Percentiles rank a stretch among this genome's conserved stretches.
These are phyloP conservation scores for Clarireedia sp. DNA, from an alignment of 2,329 filamentous ascomycete genomes.

Conservation along the genomic window DNA sequence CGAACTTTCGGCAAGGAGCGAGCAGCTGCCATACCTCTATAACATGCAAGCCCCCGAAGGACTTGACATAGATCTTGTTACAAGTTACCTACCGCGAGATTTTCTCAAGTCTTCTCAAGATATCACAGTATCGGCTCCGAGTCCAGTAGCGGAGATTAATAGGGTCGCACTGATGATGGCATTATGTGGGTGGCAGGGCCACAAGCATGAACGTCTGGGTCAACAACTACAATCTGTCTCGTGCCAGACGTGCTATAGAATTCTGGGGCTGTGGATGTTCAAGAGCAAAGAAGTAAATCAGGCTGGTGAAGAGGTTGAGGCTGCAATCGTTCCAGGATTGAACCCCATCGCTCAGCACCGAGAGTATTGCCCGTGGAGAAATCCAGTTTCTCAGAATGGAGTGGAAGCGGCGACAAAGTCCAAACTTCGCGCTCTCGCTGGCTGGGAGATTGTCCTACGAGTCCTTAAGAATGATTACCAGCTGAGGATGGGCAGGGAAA, in stretches of 20 bases:
- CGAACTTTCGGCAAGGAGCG: constrained; percentile 46
- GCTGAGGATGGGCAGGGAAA: constrained; percentile 18
- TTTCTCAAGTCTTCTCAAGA: constrained; percentile 33
- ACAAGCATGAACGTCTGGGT: constrained; percentile 24
- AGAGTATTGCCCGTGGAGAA: constrained; percentile 79
- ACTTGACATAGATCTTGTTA: constrained; percentile 42
- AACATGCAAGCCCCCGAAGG: constrained; percentile 46
- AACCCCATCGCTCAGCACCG: constrained; percentile 67
- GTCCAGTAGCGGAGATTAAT: constrained; percentile 35
- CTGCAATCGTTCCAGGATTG: constrained; percentile 55
- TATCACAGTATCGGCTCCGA: background rate
- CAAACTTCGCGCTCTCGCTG: constrained; percentile 33
- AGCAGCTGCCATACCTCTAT: constrained; percentile 53
- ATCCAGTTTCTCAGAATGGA: constrained; percentile 50
- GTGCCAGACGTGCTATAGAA: constrained; percentile 80
- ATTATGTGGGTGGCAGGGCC: constrained; percentile 66
- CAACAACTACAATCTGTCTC: constrained; percentile 36
- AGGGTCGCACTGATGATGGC: constrained; percentile 60
- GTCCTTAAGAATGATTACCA: constrained; percentile 49
- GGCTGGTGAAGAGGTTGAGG: constrained; percentile 42
- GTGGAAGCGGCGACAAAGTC: constrained; percentile 24
- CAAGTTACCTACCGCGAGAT: constrained; percentile 42
- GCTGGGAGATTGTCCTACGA: constrained; percentile 47
- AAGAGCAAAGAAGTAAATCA: constrained; percentile 60
- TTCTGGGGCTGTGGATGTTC: constrained; percentile 92